phyloP scores from a whole-genome alignment of 495 filamentous ascomycete genomes.

The Tirmania nivea region DNA sequence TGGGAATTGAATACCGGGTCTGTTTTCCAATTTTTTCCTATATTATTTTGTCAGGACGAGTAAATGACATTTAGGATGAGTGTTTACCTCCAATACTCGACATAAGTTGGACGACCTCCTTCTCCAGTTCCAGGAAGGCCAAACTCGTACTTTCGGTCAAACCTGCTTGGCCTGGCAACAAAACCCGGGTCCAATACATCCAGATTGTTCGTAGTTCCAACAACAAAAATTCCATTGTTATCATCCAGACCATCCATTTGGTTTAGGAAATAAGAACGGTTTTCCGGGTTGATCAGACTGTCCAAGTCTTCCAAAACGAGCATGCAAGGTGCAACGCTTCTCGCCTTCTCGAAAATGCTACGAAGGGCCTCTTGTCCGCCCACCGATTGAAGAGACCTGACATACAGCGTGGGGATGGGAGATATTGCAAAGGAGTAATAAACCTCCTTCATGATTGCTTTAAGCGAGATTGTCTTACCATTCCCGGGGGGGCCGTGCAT shows the following conservation, averaged over 20 bases:
- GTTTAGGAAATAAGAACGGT: slow-evolving; percentile 46
- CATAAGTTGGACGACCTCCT: slow-evolving; percentile 28
- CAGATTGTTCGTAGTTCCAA: slow-evolving; percentile 41
- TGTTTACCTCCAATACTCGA: slow-evolving; percentile 31
- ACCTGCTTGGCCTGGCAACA: slow-evolving; percentile 39
- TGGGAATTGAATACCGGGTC: slow-evolving; percentile 34
- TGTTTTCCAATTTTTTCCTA: slow-evolving; percentile 29
- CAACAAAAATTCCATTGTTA: slow-evolving; percentile 45
- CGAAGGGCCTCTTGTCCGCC: slow-evolving; percentile 28
- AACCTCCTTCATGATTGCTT: slow-evolving; percentile 33
- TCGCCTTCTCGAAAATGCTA: slow-evolving; percentile 29
- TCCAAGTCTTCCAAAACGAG: slow-evolving; percentile 48
- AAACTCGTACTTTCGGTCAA: slow-evolving; percentile 45
- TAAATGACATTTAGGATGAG: not conserved
- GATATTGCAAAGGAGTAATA: too few relatives aligned
- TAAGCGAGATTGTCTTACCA: slow-evolving; percentile 48
- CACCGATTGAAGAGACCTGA: slow-evolving; percentile 3
- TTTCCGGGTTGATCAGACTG: slow-evolving; percentile 30
- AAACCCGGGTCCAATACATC: slow-evolving; percentile 39
- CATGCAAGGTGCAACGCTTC: slow-evolving; percentile 28
- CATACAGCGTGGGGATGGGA: too few relatives aligned
- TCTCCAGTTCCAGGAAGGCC: slow-evolving; percentile 31
- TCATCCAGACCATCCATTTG: slow-evolving; percentile 46
- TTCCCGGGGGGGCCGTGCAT: slow-evolving; percentile 33
- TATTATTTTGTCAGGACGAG: not conserved